Evolutionary conservation across 805 yeast genomes (phyloP).

Genomic region (Grigorovia yakushimaensis): DNA sequence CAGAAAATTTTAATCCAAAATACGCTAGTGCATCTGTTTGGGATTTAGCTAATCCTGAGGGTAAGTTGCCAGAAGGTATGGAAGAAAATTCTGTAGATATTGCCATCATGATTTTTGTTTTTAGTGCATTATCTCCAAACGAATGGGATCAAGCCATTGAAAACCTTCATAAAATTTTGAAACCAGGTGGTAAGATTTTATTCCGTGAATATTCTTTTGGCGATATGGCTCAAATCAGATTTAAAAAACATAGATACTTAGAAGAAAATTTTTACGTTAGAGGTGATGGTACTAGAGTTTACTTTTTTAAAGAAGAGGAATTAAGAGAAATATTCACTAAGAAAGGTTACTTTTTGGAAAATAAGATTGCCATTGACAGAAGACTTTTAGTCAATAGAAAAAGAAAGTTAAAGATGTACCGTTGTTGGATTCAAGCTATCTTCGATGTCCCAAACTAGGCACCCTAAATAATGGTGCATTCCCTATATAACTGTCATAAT

Average conservation of each 20-base stretch:
- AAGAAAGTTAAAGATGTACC: constrained; percentile 86
- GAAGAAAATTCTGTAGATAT: constrained; percentile 78
- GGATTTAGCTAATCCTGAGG: constrained; percentile 80
- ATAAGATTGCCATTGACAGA: constrained; percentile 79
- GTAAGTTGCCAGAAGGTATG: constrained; percentile 72
- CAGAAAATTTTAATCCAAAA: constrained; percentile 49
- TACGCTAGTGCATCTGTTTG: constrained; percentile 80
- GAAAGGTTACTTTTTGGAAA: constrained; percentile 47
- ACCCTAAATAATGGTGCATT: neutral
- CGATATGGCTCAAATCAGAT: constrained; percentile 89
- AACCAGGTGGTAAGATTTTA: constrained; percentile 86
- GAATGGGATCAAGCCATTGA: constrained; percentile 81
- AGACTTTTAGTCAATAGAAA: constrained; percentile 85
- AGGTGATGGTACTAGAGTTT: constrained; percentile 97
- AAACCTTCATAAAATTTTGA: constrained; percentile 62
- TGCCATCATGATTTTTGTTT: constrained; percentile 90
- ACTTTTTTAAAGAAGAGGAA: constrained; percentile 94
- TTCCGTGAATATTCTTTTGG: constrained; percentile 94
- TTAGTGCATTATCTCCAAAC: constrained; percentile 81
- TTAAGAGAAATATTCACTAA: constrained; percentile 59
- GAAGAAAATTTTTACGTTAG: constrained; percentile 93
- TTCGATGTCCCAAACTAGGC: constrained; percentile 38
- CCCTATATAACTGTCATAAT: neutral
- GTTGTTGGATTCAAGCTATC: constrained; percentile 94
- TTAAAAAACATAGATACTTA: constrained; percentile 75